phyloP scores from a whole-genome alignment of 2,329 filamentous ascomycete species.

The Verruconis gallopava region DNA sequence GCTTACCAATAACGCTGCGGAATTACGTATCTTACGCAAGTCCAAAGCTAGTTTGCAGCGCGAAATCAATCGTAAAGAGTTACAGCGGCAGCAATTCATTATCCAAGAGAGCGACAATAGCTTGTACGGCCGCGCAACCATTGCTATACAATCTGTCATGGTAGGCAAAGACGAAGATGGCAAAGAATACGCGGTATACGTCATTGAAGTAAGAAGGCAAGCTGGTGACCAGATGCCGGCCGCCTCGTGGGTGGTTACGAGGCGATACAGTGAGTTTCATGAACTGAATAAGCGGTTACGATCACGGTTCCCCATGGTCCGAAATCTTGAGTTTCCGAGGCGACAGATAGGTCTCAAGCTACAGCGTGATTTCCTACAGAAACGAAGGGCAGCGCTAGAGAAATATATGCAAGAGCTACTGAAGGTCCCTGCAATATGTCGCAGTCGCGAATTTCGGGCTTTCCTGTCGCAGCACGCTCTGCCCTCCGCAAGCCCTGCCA shows the following conservation, averaged over 20 bases:
- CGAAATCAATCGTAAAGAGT: conserved; percentile 84
- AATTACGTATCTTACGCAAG: conserved; percentile 82
- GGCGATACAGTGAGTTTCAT: conserved; percentile 93
- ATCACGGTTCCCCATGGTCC: conserved; percentile 72
- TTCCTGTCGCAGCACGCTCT: conserved; percentile 84
- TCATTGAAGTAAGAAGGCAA: conserved; percentile 80
- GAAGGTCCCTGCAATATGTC: conserved; percentile 81
- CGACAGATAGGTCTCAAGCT: conserved; percentile 91
- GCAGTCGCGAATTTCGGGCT: conserved; percentile 78
- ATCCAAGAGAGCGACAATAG: conserved; percentile 97
- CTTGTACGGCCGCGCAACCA: conserved; percentile 77
- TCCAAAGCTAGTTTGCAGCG: conserved; percentile 86
- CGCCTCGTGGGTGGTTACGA: conserved; percentile 86
- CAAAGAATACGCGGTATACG: conserved; percentile 84
- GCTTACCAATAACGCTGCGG: conserved; percentile 89
- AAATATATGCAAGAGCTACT: conserved; percentile 70
- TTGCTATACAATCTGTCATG: conserved; percentile 85
- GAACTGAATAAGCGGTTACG: conserved; percentile 85
- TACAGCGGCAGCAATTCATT: conserved; percentile 93
- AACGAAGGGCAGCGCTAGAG: conserved; percentile 71
- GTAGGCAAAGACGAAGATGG: conserved; percentile 86
- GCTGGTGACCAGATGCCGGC: conserved; percentile 84
- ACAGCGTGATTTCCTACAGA: conserved; percentile 89
- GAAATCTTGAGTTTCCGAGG: conserved; percentile 81
- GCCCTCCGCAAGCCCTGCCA: conserved; percentile 27